These are phyloP conservation scores for Phytophthora syringae DNA, from an alignment of 352 stramenopile genomes.

Conservation along the genomic window DNA sequence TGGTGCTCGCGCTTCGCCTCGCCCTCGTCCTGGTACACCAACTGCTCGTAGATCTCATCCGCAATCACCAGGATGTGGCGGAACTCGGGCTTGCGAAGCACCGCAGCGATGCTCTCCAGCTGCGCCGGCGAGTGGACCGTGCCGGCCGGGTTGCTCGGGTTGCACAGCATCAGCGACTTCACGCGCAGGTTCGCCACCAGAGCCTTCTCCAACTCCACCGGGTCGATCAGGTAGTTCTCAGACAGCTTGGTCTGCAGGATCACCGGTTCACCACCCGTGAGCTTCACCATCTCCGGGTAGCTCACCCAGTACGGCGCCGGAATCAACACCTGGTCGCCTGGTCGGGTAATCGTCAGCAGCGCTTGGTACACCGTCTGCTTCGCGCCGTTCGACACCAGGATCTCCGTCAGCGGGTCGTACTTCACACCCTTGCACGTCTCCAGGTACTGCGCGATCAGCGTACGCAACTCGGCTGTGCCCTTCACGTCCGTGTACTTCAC, in stretches of 20 bases:
- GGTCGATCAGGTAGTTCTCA: too few species aligned
- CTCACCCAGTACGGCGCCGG: slow-evolving; percentile 97
- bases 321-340: slow-evolving; percentile 95
- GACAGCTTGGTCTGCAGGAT: slow-evolving; percentile 91
- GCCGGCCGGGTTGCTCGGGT: slow-evolving; percentile 96
- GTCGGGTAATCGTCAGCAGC: slow-evolving; percentile 90
- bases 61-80: slow-evolving; percentile 88
- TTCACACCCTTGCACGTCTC: slow-evolving; percentile 89
- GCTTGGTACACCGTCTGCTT: slow-evolving; percentile 96
- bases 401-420: slow-evolving; percentile 91
- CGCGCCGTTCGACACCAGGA: slow-evolving; percentile 96
- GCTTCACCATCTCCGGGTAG: slow-evolving; percentile 96
- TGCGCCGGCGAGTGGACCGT: slow-evolving; percentile 72
- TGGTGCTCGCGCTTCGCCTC: slow-evolving; percentile 61
- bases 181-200: slow-evolving; percentile 73
- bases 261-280: slow-evolving; percentile 89
- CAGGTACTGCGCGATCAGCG: slow-evolving; percentile 92
- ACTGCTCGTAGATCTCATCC: slow-evolving; percentile 97
- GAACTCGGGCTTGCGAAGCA: slow-evolving; percentile 66
- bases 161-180: slow-evolving; percentile 96
- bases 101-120: slow-evolving; percentile 57
- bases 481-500: slow-evolving; percentile 97
- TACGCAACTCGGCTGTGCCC: slow-evolving; percentile 88
- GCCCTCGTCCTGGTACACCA: slow-evolving; percentile 90
- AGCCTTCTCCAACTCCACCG: slow-evolving; percentile 72